Evolutionary conservation across 176 grass and related monocot genomes (phyloP).

Genomic region (Triticum monococcum): DNA sequence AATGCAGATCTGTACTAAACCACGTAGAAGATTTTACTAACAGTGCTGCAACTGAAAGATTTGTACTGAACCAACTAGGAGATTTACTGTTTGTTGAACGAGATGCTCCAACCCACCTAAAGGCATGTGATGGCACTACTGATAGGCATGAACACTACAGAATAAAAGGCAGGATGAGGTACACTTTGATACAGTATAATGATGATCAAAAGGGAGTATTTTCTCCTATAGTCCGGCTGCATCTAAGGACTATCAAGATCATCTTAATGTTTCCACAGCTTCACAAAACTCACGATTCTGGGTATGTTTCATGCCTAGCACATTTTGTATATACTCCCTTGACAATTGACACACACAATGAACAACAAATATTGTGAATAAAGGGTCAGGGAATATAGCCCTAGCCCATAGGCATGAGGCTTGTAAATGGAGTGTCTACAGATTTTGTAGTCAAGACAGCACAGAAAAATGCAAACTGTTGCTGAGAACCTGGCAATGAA

Average conservation of each 20-base stretch:
- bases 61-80: neutral
- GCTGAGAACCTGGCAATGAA: neutral
- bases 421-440: neutral
- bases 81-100: neutral
- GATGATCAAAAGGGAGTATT: neutral
- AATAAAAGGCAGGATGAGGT: constrained; percentile 8
- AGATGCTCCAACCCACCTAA: neutral
- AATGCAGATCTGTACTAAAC: neutral
- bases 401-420: neutral
- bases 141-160: neutral
- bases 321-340: neutral
- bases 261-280: neutral
- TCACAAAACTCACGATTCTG: neutral
- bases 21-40: neutral
- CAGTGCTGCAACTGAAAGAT: neutral
- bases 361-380: neutral
- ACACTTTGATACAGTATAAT: constrained; percentile 6
- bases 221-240: neutral
- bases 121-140: neutral
- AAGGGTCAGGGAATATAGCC: neutral
- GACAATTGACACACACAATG: neutral
- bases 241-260: constrained; percentile 8
- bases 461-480: neutral
- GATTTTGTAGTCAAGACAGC: neutral
- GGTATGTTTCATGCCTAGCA: neutral